Evolutionary conservation across 164 flowering plant genomes (phyloP).

Genomic region (Hamamelis virginiana): DNA sequence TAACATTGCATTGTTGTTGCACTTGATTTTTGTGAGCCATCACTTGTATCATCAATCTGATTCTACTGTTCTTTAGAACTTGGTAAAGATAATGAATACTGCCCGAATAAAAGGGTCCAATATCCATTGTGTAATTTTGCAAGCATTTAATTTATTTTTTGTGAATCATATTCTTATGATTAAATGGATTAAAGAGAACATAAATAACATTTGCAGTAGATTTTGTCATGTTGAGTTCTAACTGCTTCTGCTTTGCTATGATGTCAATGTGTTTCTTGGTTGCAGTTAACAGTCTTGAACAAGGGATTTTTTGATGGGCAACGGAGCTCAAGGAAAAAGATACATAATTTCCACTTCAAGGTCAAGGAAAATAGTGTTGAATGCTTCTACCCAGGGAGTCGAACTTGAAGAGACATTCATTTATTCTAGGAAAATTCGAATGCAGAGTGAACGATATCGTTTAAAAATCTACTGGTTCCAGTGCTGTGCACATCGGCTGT

Average conservation of each 20-base stretch:
- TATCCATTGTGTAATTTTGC: too few relatives aligned
- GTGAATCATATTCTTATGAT: too few relatives aligned
- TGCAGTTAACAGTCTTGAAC: constrained; percentile 71
- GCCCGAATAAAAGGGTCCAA: too few relatives aligned
- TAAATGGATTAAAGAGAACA: too few relatives aligned
- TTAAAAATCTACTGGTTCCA: background rate
- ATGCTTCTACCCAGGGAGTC: constrained; percentile 75
- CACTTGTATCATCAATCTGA: too few relatives aligned
- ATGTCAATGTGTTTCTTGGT: background rate
- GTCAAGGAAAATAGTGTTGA: constrained; percentile 68
- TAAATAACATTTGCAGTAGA: too few relatives aligned
- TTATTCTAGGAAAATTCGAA: background rate
- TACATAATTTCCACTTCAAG: constrained; percentile 72
- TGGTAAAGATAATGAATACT: too few relatives aligned
- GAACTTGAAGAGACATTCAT: constrained; percentile 24
- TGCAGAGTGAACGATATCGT: background rate
- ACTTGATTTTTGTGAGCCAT: background rate
- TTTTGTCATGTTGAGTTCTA: too few relatives aligned
- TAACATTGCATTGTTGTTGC: constrained; percentile 15
- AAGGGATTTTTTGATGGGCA: constrained; percentile 30
- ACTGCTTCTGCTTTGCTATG: too few relatives aligned
- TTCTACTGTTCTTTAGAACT: too few relatives aligned
- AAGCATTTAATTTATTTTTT: too few relatives aligned
- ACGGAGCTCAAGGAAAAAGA: constrained; percentile 31
- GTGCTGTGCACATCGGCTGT: background rate